Evolutionary conservation across 768 basidiomycete genomes (phyloP).

Genomic region (Hypholoma fasciculare): DNA sequence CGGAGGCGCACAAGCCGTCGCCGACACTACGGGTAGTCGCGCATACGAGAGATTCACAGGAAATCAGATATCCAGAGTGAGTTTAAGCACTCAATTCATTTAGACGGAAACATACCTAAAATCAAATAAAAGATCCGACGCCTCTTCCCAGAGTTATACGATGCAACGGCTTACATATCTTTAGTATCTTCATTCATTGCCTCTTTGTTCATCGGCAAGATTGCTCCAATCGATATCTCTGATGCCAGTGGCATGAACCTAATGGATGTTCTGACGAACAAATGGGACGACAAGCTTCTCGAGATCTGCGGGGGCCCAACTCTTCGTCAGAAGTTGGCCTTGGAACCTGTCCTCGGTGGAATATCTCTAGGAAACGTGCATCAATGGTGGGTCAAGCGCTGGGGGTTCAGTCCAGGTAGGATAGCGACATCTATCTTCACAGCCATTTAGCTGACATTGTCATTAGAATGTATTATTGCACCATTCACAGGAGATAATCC

Average conservation of each 20-base stretch:
- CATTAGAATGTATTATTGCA: conserved; percentile 70
- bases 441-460: neutral
- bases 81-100: conserved; percentile 11
- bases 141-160: conserved; percentile 52
- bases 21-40: conserved; percentile 77
- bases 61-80: conserved; percentile 76
- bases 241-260: conserved; percentile 93
- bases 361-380: conserved; percentile 63
- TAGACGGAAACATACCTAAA: neutral
- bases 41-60: conserved; percentile 91
- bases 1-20: conserved; percentile 71
- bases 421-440: neutral
- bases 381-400: conserved; percentile 71
- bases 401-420: conserved; percentile 70
- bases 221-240: conserved; percentile 83
- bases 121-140: conserved; percentile 50
- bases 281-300: conserved; percentile 72
- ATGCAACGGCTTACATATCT: conserved; percentile 64
- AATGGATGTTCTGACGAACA: conserved; percentile 72
- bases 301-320: conserved; percentile 68
- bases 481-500: conserved; percentile 93
- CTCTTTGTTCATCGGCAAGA: conserved; percentile 75
- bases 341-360: conserved; percentile 76
- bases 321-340: conserved; percentile 68
- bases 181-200: conserved; percentile 83